Conservation (phyloP, 306 rosid genomes). For the Styphnolobium japonicum region DNA sequence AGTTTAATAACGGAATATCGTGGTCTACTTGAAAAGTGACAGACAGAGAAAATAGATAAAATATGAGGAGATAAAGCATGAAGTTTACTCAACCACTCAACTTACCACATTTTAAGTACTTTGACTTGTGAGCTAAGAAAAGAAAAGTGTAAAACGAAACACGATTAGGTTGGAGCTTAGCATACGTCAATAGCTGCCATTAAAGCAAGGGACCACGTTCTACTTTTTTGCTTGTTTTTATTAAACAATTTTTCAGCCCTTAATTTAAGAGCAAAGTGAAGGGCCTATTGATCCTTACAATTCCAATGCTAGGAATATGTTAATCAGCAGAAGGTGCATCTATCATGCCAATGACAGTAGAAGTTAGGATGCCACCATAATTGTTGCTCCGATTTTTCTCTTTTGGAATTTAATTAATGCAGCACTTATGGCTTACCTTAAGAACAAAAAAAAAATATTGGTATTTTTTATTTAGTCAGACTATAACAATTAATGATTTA, state of each 20-base stretch:
- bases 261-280: neutral
- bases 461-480: too few relatives aligned
- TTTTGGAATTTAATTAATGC: neutral
- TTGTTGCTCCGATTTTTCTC: too few relatives aligned
- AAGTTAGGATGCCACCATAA: slow-evolving; percentile 18
- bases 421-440: too few relatives aligned
- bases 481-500: too few relatives aligned
- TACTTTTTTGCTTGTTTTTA: neutral
- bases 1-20: neutral
- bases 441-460: too few relatives aligned
- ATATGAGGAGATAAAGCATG: neutral
- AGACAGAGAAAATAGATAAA: neutral
- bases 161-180: neutral
- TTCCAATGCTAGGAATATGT: neutral
- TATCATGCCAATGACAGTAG: neutral
- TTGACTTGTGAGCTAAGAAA: neutral
- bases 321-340: neutral
- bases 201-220: slow-evolving; percentile 15
- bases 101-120: neutral
- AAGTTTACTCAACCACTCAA: neutral
- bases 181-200: neutral
- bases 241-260: neutral
- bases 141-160: neutral
- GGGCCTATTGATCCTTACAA: neutral
- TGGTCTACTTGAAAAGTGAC: neutral